Evolutionary conservation across 176 grass and related monocot genomes (phyloP).

Genomic region (Leersia perrieri): DNA sequence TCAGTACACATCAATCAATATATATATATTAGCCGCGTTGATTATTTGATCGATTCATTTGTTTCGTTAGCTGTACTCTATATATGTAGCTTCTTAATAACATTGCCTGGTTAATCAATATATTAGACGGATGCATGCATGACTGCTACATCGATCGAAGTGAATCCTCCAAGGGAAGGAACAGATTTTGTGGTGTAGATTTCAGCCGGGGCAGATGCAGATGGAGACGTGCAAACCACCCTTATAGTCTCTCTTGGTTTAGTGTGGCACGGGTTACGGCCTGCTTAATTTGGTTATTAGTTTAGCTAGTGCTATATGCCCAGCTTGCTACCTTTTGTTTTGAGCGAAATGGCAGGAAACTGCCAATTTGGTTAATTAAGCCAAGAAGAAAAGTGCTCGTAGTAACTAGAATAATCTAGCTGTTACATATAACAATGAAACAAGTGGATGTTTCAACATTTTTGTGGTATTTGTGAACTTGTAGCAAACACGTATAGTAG

Average conservation of each 20-base stretch:
- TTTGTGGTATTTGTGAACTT: neutral
- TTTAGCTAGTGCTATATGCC: neutral
- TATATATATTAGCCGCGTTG: neutral
- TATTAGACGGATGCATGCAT: neutral
- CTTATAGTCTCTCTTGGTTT: neutral
- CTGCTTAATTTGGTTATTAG: neutral
- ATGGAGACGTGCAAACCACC: conserved; percentile 21
- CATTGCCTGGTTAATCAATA: no score
- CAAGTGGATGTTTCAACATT: neutral
- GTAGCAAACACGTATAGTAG: neutral
- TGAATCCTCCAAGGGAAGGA: neutral
- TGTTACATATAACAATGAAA: neutral
- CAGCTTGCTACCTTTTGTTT: neutral
- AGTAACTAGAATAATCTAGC: no score
- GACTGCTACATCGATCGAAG: neutral
- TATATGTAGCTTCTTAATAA: neutral
- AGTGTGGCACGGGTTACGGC: neutral
- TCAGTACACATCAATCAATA: neutral
- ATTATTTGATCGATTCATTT: neutral
- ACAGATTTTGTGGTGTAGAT: neutral
- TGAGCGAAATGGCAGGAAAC: neutral
- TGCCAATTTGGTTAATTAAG: no score
- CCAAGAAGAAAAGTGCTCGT: neutral
- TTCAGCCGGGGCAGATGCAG: neutral
- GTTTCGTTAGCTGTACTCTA: neutral